phyloP scores from a whole-genome alignment of 1,284 basidiomycete genomes.

The Ceratobasidium theobromae region DNA sequence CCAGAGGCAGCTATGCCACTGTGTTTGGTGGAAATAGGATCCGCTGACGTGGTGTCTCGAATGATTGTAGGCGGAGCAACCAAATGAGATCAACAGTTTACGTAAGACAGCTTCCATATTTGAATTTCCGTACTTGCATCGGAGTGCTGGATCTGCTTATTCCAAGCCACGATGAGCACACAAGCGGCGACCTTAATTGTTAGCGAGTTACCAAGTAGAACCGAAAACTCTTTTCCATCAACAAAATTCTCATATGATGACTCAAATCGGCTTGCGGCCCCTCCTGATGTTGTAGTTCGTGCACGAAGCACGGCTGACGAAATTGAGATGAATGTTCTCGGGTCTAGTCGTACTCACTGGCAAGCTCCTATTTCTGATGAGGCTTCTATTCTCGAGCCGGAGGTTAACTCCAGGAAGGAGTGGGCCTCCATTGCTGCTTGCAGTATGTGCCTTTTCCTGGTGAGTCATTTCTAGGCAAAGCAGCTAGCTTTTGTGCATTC shows the following conservation, averaged over 20 bases:
- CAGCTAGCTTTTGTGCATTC: not conserved
- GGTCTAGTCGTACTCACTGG: not conserved
- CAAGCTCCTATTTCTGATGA: too few relatives aligned
- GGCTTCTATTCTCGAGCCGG: too few relatives aligned
- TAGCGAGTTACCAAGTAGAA: not conserved
- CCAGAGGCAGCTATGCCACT: too few relatives aligned
- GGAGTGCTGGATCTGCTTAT: too few relatives aligned
- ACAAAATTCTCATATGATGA: not conserved
- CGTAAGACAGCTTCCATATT: too few relatives aligned
- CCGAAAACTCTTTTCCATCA: not conserved
- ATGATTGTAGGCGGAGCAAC: too few relatives aligned
- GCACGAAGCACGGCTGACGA: not conserved
- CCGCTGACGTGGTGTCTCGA: too few relatives aligned
- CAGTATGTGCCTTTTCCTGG: conserved; percentile 27
- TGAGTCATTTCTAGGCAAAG: not conserved
- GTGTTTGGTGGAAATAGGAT: too few relatives aligned
- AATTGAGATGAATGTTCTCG: conserved; percentile 6
- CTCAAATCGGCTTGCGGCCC: not conserved
- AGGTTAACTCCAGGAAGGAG: conserved; percentile 1
- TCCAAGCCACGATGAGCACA: too few relatives aligned
- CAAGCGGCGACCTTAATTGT: too few relatives aligned
- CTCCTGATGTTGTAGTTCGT: conserved; percentile 2
- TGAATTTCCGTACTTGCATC: too few relatives aligned
- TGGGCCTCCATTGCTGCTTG: conserved; percentile 16
- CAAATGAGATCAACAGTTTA: too few relatives aligned